Conservation (phyloP, 192 early-diverging fungal genomes). For the Backusella psychrophila region DNA sequence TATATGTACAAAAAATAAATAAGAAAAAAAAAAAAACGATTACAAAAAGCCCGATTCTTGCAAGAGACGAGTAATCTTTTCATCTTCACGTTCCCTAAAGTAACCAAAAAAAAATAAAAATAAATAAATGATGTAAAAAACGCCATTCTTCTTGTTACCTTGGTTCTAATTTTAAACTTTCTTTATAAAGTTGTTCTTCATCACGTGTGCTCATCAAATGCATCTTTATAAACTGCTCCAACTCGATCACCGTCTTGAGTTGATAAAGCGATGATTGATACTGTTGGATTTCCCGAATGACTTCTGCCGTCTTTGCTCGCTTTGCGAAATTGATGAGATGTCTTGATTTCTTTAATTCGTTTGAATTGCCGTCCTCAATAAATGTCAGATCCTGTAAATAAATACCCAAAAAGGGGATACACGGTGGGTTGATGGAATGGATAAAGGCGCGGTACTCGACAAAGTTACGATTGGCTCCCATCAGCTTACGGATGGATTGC, state of each 20-base stretch:
- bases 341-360: constrained; percentile 57
- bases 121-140: not conserved
- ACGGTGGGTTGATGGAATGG: constrained; percentile 76
- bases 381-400: constrained; percentile 89
- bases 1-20: not conserved
- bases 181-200: constrained; percentile 74
- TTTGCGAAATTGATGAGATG: constrained; percentile 94
- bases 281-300: constrained; percentile 88
- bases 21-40: not conserved
- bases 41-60: constrained; percentile 79
- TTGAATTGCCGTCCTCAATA: constrained; percentile 85
- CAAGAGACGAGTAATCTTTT: constrained; percentile 72
- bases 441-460: constrained; percentile 78
- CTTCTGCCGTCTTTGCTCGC: constrained; percentile 79
- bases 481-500: constrained; percentile 65
- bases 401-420: constrained; percentile 82
- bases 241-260: constrained; percentile 75
- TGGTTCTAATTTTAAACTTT: constrained; percentile 80
- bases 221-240: constrained; percentile 72
- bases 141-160: constrained; percentile 34
- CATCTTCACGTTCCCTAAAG: constrained; percentile 71
- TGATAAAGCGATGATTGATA: constrained; percentile 82
- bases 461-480: constrained; percentile 83
- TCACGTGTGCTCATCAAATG: constrained; percentile 67
- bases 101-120: not conserved